A percentile compares a stretch with the other conserved stretches of the same genome.
phyloP scores from a whole-genome alignment of 306 rosid species.

The Benincasa hispida region DNA sequence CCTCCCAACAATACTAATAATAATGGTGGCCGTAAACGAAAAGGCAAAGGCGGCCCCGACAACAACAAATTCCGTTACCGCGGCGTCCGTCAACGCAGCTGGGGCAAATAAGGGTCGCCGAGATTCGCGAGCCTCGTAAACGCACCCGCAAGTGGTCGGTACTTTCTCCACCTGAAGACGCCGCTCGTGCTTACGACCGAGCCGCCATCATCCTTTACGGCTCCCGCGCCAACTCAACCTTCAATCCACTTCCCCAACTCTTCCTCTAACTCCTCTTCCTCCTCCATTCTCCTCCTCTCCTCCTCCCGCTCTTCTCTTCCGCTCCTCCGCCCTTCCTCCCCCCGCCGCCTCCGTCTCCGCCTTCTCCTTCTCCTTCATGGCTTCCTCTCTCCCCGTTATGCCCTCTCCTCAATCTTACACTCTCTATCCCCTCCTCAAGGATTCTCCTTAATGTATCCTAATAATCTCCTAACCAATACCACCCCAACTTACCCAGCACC shows the following conservation, averaged over 20 bases:
- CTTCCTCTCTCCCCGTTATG: constrained; percentile 14
- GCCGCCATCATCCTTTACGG: constrained; percentile 84
- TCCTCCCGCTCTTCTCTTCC: constrained; percentile 24
- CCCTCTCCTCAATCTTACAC: constrained; percentile 8
- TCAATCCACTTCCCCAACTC: constrained; percentile 46
- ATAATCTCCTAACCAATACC: constrained; percentile 7
- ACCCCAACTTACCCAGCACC: neutral
- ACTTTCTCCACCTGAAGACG: constrained; percentile 84
- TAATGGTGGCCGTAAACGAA: constrained; percentile 18
- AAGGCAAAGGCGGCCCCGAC: constrained; percentile 93
- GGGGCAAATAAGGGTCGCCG: constrained; percentile 99
- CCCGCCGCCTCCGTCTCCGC: constrained; percentile 38
- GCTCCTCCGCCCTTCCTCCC: constrained; percentile 60
- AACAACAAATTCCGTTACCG: constrained; percentile 84
- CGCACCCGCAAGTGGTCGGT: constrained; percentile 86
- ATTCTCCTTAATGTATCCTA: constrained; percentile 13
- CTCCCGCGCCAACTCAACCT: constrained; percentile 82
- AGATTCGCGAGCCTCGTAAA: constrained; percentile 92
- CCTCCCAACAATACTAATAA: neutral
- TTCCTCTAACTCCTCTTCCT: constrained; percentile 12
- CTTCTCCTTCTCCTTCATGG: constrained; percentile 17
- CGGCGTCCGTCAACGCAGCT: constrained; percentile 85
- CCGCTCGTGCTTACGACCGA: constrained; percentile 89
- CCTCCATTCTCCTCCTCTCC: constrained; percentile 11
- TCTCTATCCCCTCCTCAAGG: neutral